Conservation (phyloP, 345 rosid genomes). For the Eucalyptus curtisii region DNA sequence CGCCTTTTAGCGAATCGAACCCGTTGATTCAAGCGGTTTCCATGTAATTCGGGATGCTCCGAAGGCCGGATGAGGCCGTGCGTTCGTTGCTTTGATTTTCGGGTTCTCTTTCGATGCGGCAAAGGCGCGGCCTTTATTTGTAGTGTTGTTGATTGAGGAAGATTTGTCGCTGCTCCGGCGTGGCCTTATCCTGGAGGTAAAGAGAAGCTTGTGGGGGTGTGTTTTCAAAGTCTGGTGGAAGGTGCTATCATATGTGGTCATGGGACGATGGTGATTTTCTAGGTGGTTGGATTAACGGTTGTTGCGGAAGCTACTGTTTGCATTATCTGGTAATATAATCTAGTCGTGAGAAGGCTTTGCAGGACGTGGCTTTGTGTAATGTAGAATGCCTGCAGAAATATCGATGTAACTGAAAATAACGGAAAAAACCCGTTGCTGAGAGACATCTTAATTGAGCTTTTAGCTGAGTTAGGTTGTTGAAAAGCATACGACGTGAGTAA, state of each 20-base stretch:
- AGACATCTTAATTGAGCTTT: not conserved
- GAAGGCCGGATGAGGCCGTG: not conserved
- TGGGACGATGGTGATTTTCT: not conserved
- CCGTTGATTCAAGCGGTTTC: not conserved
- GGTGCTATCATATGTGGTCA: not conserved
- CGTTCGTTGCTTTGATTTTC: not conserved
- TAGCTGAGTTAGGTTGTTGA: not conserved
- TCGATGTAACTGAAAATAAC: not conserved
- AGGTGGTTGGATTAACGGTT: not conserved
- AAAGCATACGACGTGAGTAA: not conserved
- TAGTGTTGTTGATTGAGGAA: not conserved
- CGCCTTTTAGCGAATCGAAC: fast-evolving
- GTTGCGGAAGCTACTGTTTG: not conserved
- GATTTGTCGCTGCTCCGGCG: not conserved
- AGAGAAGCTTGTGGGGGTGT: not conserved
- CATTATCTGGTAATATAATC: not conserved
- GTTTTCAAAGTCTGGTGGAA: not conserved
- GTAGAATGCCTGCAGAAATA: not conserved
- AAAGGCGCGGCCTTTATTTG: not conserved
- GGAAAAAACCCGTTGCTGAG: not conserved
- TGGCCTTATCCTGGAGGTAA: not conserved
- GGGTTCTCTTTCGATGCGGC: not conserved
- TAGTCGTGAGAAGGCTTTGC: not conserved
- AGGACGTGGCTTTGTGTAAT: not conserved
- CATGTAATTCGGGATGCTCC: not conserved